Percentiles rank a stretch among this genome's conserved stretches.
phyloP scores from a whole-genome alignment of 108 stramenopile genomes.

The Pseudonitzschia delicatissima region DNA sequence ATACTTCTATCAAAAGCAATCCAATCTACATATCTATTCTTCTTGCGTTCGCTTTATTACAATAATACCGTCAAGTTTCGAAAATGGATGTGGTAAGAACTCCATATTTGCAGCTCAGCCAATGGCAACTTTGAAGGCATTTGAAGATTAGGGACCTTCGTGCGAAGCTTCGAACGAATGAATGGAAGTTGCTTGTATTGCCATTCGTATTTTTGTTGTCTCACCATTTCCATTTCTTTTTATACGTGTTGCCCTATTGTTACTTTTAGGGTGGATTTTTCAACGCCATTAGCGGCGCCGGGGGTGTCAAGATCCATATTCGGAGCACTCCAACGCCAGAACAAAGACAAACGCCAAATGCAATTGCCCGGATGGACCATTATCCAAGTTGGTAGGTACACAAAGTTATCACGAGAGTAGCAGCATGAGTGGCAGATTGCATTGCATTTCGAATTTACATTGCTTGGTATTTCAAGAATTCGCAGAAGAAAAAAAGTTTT shows the following conservation, averaged over 20 bases:
- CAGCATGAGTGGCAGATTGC: not conserved
- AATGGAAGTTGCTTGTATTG: not conserved
- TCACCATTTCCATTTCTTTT: not conserved
- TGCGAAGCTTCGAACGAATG: not conserved
- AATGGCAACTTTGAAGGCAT: too few relatives aligned
- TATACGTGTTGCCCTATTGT: not conserved
- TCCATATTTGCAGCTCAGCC: too few relatives aligned
- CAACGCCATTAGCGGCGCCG: slow-evolving; percentile 43
- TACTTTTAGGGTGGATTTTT: slow-evolving; percentile 33
- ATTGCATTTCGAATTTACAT: not conserved
- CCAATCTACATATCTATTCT: too few relatives aligned
- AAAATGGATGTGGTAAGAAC: too few relatives aligned
- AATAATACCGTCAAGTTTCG: too few relatives aligned
- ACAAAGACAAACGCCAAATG: slow-evolving; percentile 24
- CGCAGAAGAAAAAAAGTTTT: not conserved
- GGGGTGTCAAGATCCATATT: slow-evolving; percentile 72
- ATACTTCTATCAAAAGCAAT: too few relatives aligned
- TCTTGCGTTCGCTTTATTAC: too few relatives aligned
- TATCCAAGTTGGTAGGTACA: slow-evolving; percentile 72
- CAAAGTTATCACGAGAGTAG: too few relatives aligned
- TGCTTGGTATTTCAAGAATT: not conserved
- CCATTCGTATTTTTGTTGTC: not conserved
- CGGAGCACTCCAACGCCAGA: slow-evolving; percentile 25
- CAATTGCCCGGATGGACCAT: slow-evolving; percentile 66
- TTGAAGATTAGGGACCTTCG: too few relatives aligned